phyloP scores from a whole-genome alignment of 2,329 filamentous ascomycete genomes.

The Aspergillus spinulosporus region DNA sequence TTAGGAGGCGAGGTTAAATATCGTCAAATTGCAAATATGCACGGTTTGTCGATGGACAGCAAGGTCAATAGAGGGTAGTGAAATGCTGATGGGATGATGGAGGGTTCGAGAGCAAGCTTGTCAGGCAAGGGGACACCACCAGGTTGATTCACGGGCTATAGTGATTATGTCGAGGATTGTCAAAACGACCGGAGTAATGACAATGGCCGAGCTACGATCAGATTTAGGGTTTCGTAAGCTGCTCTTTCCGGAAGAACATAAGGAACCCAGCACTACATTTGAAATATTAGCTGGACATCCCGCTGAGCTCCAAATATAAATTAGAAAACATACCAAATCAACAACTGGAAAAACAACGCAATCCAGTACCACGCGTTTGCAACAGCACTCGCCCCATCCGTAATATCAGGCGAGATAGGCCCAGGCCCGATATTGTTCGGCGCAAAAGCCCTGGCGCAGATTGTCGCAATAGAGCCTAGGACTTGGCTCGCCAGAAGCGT shows the following conservation, averaged over 20 bases:
- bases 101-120: neutral
- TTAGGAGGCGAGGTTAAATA: neutral
- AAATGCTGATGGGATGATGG: neutral
- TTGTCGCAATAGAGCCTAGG: conserved; percentile 62
- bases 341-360: conserved; percentile 57
- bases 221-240: conserved; percentile 45
- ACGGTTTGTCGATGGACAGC: neutral
- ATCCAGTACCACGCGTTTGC: conserved; percentile 62
- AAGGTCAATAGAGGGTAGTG: neutral
- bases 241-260: conserved; percentile 48
- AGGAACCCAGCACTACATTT: conserved; percentile 40
- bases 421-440: conserved; percentile 63
- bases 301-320: too few relatives aligned
- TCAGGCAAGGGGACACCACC: neutral
- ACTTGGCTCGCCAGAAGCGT: conserved; percentile 62
- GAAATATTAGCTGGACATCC: conserved; percentile 2
- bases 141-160: too few relatives aligned
- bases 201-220: neutral
- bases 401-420: conserved; percentile 62
- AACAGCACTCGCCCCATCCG: conserved; percentile 48
- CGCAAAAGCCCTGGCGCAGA: conserved; percentile 60
- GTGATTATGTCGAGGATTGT: too few relatives aligned
- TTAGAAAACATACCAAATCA: conserved; percentile 17
- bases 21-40: conserved; percentile 2
- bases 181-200: neutral